Evolutionary conservation across 2,329 filamentous ascomycete genomes (phyloP), one percentile per base, ranked within the genome.

Genomic region (Cordyceps sp.): DNA sequence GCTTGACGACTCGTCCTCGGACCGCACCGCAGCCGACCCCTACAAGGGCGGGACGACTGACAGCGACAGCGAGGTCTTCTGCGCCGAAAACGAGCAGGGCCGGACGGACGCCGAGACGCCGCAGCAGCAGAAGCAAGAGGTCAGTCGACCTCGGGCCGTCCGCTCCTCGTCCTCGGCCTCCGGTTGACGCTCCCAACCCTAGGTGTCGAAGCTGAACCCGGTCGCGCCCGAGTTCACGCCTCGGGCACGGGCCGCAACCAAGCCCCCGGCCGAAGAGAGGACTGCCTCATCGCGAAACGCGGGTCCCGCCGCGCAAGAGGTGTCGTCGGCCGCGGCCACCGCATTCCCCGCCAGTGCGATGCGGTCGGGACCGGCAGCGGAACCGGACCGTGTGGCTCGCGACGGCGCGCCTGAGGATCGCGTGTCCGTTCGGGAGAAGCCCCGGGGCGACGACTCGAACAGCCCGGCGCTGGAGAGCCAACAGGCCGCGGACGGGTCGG

Each of bases 141-240:
- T 68, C 64, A 55, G 27, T 22, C 10, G 7, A 16, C 12, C n/a
- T 4, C 3, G 14, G 10, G 7, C 4, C 18, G 6, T 12, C 6
- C 10, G n/a, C n/a, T n/a, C n/a, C n/a, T 21, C 20, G 59, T 52
- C 54, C 50, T 53, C 4, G 12, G 18, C 4, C 12, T 13, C 18
- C 53, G 58, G 53, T 54, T 57, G 61, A 50, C 62, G 50, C 47
- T 23, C 21, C 25, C 51, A 45, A 50, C 42, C 37, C 45, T 50
- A 70, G 64, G 61, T 54, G 49, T 63, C 57, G 37, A 66, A 55
- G 44, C 51, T 72, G 42, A 72, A 73, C 48, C 68, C 68, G 21
- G 54, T 60, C 41, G 68, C 68, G 19, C 59, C 64, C 28, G 60
- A 62, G 33, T 73, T 73, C 37, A 71, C 65, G 2, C 67, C 68